Percentiles rank a stretch among this genome's conserved stretches.
Conservation (phyloP, 169 alveolate species). For the Cytauxzoon felis region DNA sequence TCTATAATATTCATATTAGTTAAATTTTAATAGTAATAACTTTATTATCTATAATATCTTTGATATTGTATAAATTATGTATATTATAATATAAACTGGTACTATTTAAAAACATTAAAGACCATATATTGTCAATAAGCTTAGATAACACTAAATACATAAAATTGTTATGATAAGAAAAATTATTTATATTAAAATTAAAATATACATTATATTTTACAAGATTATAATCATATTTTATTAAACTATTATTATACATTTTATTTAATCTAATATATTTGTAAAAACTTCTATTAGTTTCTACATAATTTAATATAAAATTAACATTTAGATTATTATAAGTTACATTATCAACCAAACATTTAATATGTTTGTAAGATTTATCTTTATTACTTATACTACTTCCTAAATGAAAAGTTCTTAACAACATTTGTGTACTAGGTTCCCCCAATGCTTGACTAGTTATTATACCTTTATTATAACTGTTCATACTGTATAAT, state of each 20-base stretch:
- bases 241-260: too few relatives aligned
- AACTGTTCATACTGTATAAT: slow-evolving; percentile 2
- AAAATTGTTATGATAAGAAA: too few relatives aligned
- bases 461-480: slow-evolving; percentile 37
- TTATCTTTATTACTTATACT: not conserved
- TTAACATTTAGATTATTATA: too few relatives aligned
- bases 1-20: not conserved
- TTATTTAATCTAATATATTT: too few relatives aligned
- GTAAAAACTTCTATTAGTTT: not conserved
- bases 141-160: not conserved
- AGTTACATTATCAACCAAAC: not conserved
- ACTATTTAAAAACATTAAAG: not conserved
- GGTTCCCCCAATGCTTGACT: slow-evolving; percentile 65
- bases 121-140: not conserved
- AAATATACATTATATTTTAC: not conserved
- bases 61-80: not conserved
- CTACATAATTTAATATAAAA: slow-evolving; percentile 7
- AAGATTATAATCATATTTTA: too few relatives aligned
- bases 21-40: slow-evolving; percentile 11
- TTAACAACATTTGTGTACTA: slow-evolving; percentile 48
- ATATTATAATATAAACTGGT: not conserved
- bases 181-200: slow-evolving; percentile 7
- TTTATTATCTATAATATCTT: not conserved
- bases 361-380: not conserved
- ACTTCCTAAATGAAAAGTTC: slow-evolving; percentile 62